Evolutionary conservation across 164 flowering plant genomes (phyloP).

Genomic region (Tinospora cordifolia): DNA sequence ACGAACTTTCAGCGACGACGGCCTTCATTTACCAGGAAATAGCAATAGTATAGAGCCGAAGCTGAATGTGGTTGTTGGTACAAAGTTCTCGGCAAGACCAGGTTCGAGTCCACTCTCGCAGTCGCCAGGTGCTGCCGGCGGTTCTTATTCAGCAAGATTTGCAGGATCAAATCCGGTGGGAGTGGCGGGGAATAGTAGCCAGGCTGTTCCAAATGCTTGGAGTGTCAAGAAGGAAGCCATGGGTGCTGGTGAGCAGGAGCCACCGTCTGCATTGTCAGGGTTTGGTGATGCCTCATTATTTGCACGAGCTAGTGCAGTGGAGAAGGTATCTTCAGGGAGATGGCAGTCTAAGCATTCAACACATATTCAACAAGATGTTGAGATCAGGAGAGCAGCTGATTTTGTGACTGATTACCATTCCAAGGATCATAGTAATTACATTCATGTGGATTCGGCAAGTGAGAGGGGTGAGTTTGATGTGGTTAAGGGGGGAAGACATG

Average conservation of each 20-base stretch:
- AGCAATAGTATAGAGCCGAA: constrained; percentile 32
- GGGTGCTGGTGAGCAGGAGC: constrained; percentile 28
- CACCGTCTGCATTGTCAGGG: constrained; percentile 40
- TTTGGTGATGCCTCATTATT: constrained; percentile 50
- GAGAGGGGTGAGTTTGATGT: constrained; percentile 28
- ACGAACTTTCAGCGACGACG: constrained; percentile 59
- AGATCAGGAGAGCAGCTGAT: constrained; percentile 26
- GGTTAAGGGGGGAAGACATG: constrained; percentile 25
- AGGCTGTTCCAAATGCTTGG: constrained; percentile 65
- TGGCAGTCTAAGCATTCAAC: constrained; percentile 68
- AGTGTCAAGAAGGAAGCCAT: constrained; percentile 48
- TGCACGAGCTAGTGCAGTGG: constrained; percentile 86
- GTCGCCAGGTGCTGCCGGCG: constrained; percentile 6
- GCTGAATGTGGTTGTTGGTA: constrained; percentile 25
- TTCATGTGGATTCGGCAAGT: constrained; percentile 16
- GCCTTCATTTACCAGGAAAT: constrained; percentile 20
- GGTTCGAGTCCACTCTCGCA: constrained; percentile 24
- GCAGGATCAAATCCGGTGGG: constrained; percentile 29
- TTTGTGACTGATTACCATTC: constrained; percentile 7
- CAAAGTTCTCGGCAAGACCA: constrained; percentile 21
- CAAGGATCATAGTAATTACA: constrained; percentile 14
- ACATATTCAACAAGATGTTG: constrained; percentile 41
- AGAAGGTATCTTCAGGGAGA: constrained; percentile 80
- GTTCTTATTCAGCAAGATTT: constrained; percentile 24
- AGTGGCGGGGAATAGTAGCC: constrained; percentile 22